These are phyloP conservation scores for Yamadazyma sp. DNA, from an alignment of 1,139 yeast species.

Conservation along the genomic window DNA sequence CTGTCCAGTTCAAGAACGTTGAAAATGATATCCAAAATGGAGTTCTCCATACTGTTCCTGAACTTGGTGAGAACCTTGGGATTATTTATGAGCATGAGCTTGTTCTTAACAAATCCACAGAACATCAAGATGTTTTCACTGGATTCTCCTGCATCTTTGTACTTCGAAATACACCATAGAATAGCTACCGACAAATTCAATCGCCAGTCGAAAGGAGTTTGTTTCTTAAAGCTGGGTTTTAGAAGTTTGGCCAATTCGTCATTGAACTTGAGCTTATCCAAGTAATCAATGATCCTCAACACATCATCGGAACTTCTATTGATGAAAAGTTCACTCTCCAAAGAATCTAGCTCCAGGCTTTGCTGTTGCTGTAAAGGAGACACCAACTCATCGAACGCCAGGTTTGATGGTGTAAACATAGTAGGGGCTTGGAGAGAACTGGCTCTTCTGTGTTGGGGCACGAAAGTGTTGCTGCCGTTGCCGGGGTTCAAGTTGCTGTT, in stretches of 20 bases:
- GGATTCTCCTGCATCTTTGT: slow-evolving; percentile 28
- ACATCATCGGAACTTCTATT: slow-evolving; percentile 35
- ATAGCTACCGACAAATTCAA: slow-evolving; percentile 36
- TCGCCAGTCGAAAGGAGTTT: slow-evolving; percentile 35
- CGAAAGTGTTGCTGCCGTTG: slow-evolving; percentile 38
- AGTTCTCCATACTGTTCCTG: slow-evolving; percentile 49
- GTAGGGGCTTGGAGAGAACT: slow-evolving; percentile 12
- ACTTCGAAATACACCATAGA: slow-evolving; percentile 51
- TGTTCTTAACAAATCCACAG: slow-evolving; percentile 40
- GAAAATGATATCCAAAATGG: slow-evolving; percentile 44
- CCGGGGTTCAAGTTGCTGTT: slow-evolving; percentile 17
- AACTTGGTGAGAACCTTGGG: slow-evolving; percentile 25
- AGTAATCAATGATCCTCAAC: slow-evolving; percentile 30
- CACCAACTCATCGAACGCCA: slow-evolving; percentile 9
- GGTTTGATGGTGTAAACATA: slow-evolving; percentile 8
- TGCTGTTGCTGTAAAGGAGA: slow-evolving; percentile 9
- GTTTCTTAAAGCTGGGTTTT: slow-evolving; percentile 21
- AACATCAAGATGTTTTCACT: slow-evolving; percentile 36
- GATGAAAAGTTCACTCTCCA: slow-evolving; percentile 20
- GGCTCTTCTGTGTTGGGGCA: slow-evolving; percentile 48
- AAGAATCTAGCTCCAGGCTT: slow-evolving; percentile 10
- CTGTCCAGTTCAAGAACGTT: slow-evolving; percentile 29
- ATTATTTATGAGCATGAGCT: slow-evolving; percentile 26
- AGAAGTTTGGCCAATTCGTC: slow-evolving; percentile 31
- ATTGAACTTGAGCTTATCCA: slow-evolving; percentile 34